Evolutionary conservation across 495 filamentous ascomycete genomes (phyloP), one percentile per base, ranked within the genome.

Genomic region (Parachaetomium inaequale): DNA sequence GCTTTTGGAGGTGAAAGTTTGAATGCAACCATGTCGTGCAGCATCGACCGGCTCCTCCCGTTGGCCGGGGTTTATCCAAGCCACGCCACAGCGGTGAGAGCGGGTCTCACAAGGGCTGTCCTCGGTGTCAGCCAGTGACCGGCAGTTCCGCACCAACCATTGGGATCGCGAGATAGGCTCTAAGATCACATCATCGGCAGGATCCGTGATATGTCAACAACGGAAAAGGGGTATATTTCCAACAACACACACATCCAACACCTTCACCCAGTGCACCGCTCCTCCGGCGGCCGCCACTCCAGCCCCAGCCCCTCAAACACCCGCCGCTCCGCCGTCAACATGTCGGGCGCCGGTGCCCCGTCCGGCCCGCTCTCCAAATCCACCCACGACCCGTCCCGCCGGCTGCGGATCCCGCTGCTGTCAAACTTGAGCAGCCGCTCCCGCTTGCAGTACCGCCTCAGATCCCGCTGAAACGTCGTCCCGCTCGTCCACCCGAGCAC

Each of bases 401-500:
- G 77, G 69, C 84, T 86, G 55, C 92, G 80, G 3, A 98, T 81
- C 0, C 95, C 95, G 68, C 89, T 95, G 34, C 88, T 92, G 69
- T 96, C 91, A 71, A 99, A 97, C 73, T 93, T 96, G 82, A 90
- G 88, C 11, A 76, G 75, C 63, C 83, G 83, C 47, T 79, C 79
- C 57, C 86, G 83, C 76, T 92, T 96, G 53, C 87, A 88, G 72
- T 90, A 93, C 53, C 87, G 74, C 42, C 92, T 76, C 58, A 99
- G 68, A 72, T 99, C 94, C 32, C 95, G 78, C 77, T 96, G 84
- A 68, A 96, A 99, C 0, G 92, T 96, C 6, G 85, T 91, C 10
- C 87, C 95, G 3, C 91, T 89, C 15, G 88, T 87, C 95, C 93
- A 98, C 3, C 90, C 92, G 4, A 92, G 75, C 3, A 98, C 82